Evolutionary conservation across 768 basidiomycete species (phyloP).

Genomic region (Auriculariales sp.): DNA sequence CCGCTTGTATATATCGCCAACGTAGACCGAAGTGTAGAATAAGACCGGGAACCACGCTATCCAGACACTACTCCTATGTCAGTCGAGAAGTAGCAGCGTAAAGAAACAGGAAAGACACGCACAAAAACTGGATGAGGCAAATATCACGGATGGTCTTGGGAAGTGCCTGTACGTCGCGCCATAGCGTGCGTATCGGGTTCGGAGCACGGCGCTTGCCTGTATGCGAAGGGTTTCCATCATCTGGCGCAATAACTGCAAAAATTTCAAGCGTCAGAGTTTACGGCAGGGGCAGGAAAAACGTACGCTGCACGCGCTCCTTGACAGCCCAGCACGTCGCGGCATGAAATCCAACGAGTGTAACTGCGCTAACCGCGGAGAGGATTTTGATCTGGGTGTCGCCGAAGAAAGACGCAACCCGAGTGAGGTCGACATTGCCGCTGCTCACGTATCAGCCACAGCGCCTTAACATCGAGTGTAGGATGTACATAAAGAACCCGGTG

Average conservation of each 20-base stretch:
- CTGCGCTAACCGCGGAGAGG: constrained; percentile 57
- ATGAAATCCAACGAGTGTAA: constrained; percentile 55
- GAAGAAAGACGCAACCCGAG: constrained; percentile 51
- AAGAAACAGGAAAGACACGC: constrained; percentile 74
- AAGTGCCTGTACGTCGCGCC: constrained; percentile 49
- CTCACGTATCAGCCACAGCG: neutral
- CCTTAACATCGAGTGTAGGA: constrained; percentile 6
- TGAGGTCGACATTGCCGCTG: constrained; percentile 74
- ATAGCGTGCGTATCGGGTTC: constrained; percentile 44
- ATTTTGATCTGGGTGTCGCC: constrained; percentile 73
- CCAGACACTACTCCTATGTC: constrained; percentile 41
- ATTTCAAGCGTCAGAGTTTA: neutral
- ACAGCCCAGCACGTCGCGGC: constrained; percentile 21
- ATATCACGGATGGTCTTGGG: constrained; percentile 69
- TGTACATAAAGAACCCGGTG: constrained; percentile 77
- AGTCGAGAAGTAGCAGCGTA: constrained; percentile 24
- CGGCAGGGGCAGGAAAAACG: constrained; percentile 25
- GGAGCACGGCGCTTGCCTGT: constrained; percentile 18
- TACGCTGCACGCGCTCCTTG: constrained; percentile 63
- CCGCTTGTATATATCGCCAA: constrained; percentile 72
- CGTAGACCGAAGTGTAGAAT: constrained; percentile 77
- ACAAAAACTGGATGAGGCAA: constrained; percentile 26
- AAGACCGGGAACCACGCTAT: constrained; percentile 87
- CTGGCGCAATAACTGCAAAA: neutral
- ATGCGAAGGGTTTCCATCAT: neutral